Base-by-base conservation (phyloP, 2,329 filamentous ascomycete genomes). In the Sporothrix luriei region DNA sequence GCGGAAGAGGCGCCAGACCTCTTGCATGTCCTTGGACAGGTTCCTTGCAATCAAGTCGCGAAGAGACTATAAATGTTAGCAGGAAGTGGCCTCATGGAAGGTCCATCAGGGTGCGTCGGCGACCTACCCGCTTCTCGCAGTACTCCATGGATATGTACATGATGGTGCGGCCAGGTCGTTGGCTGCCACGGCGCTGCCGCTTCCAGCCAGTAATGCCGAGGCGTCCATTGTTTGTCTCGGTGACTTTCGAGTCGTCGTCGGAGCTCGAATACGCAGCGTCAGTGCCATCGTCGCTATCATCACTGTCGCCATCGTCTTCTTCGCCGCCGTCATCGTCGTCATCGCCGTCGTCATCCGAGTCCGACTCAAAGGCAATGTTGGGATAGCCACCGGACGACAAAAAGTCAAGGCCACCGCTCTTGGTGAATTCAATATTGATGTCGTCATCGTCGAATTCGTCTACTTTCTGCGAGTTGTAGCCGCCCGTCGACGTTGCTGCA, bases 111-210 rank as follows among this genome's bases (percentile, higher is more conserved):
- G 14, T 24, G 43, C 21, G 4, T 3, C 10, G 2, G 16, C n/a
- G 3, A 68, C 69, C 11, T 81, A 90, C 88, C 74, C 91, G 88
- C 77, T 94, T 95, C 78, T 98, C 94, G 76, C 95, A 99, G 74
- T 97, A 97, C 77, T 99, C 95, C 95, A 99, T 99, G 71, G 97
- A 95, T 69, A 99, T 98, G 78, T 97, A 99, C 54, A 99, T 84
- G 7, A 94, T 90, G 0, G 91, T 94, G 67, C 87, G 87, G 71
- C 87, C 85, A 4, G 87, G 80, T 55, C 85, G 83, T 69, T 85
- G 82, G 54, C 80, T 80, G 57, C 75, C 76, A n/a, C 74, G 69
- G 0, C 75, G 74, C 13, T 68, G 69, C 51, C 75, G 77, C 49
- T 51, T 66, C 70, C 69, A 72, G 7, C 52, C 67, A 0, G 69